Percentiles rank a stretch among this genome's conserved stretches.
Conservation (phyloP, 1,284 basidiomycete species). For the Cutaneotrichosporon sp. region DNA sequence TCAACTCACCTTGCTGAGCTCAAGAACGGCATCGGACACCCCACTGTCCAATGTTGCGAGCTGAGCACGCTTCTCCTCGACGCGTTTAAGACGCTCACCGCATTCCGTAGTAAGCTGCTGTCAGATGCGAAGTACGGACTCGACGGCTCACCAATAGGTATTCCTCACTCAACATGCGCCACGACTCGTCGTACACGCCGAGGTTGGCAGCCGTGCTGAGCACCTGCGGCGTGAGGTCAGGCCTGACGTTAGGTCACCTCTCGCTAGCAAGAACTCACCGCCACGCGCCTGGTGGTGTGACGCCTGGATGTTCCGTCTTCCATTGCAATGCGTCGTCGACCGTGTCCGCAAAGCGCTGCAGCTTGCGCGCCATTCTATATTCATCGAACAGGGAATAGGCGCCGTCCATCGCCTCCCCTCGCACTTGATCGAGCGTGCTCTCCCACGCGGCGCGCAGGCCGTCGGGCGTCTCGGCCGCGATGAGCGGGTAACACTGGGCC, state of each 20-base stretch:
- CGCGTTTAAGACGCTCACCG: conserved; percentile 33
- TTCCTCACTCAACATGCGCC: conserved; percentile 40
- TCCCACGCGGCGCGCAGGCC: conserved; percentile 37
- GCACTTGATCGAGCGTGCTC: conserved; percentile 31
- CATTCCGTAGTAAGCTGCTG: conserved; percentile 38
- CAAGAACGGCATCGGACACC: conserved; percentile 43
- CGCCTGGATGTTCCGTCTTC: conserved; percentile 18
- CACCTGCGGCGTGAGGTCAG: conserved; percentile 43
- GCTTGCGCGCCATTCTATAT: conserved; percentile 36
- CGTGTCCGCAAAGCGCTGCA: conserved; percentile 39
- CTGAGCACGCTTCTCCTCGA: conserved; percentile 42
- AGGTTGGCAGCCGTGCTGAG: conserved; percentile 42
- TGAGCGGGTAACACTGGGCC: conserved; percentile 39
- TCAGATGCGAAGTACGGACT: conserved; percentile 3
- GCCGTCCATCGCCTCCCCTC: conserved; percentile 37
- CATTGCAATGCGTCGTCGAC: conserved; percentile 39
- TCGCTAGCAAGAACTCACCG: conserved; percentile 29
- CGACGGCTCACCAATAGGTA: conserved; percentile 39
- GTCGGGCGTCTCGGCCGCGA: conserved; percentile 33
- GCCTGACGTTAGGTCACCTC: conserved; percentile 24
- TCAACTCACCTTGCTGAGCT: conserved; percentile 45
- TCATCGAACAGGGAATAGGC: conserved; percentile 36
- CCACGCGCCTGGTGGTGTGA: conserved; percentile 42
- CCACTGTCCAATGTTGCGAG: conserved; percentile 41
- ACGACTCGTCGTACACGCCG: conserved; percentile 47